These are phyloP conservation scores for Acrocalymma vagum DNA, from an alignment of 2,329 filamentous ascomycete genomes.

Conservation along the genomic window DNA sequence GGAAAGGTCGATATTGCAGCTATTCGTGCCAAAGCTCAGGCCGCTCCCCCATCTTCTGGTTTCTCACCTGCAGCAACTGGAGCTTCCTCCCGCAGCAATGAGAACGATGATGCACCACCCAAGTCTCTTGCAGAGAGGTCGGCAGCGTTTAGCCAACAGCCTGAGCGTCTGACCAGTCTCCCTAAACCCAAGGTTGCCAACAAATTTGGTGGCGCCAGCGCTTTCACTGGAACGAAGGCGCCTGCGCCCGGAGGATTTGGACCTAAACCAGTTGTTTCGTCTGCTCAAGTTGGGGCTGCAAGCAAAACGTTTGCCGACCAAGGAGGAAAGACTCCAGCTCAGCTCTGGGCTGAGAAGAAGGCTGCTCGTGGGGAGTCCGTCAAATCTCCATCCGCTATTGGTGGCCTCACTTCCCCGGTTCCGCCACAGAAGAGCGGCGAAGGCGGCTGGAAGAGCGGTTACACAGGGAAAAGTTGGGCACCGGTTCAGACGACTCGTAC, in stretches of 20 bases:
- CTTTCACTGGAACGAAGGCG: slow-evolving; percentile 88
- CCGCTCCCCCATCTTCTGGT: slow-evolving; percentile 39
- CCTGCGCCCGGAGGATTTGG: slow-evolving; percentile 77
- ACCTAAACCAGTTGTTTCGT: slow-evolving; percentile 66
- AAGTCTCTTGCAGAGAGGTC: slow-evolving; percentile 79
- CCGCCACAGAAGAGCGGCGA: slow-evolving; percentile 75
- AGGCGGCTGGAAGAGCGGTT: slow-evolving; percentile 88
- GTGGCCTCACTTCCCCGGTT: slow-evolving; percentile 33
- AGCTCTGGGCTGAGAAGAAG: slow-evolving; percentile 98
- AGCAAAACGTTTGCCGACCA: slow-evolving; percentile 94
- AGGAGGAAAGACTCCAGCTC: slow-evolving; percentile 94
- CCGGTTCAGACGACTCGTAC: slow-evolving; percentile 79
- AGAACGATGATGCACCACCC: slow-evolving; percentile 60
- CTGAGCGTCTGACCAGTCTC: slow-evolving; percentile 83
- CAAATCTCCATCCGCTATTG: slow-evolving; percentile 52
- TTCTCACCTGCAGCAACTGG: slow-evolving; percentile 56
- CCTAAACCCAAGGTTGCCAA: slow-evolving; percentile 96
- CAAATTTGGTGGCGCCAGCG: slow-evolving; percentile 77
- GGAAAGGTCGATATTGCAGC: slow-evolving; percentile 98
- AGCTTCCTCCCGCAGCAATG: slow-evolving; percentile 43
- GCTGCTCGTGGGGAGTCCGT: slow-evolving; percentile 73
- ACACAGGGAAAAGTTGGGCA: slow-evolving; percentile 89
- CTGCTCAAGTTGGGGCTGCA: slow-evolving; percentile 77
- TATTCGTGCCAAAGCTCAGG: slow-evolving; percentile 83
- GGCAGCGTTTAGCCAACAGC: slow-evolving; percentile 71